Conservation (phyloP, 768 basidiomycete genomes). For the Termitomyces sp. region DNA sequence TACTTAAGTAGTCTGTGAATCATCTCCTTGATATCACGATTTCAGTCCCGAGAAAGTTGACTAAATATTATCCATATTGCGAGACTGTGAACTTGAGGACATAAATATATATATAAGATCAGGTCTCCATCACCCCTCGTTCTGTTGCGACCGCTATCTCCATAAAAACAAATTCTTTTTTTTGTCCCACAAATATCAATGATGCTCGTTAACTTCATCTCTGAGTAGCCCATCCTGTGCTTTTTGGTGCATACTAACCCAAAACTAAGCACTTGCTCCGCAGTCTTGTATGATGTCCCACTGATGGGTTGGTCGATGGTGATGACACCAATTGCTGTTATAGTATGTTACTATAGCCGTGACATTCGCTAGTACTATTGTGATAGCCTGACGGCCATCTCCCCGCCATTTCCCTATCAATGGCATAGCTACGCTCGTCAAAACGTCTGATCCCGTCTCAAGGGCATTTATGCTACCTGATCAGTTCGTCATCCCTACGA, state of each 20-base stretch:
- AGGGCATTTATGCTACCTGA: not conserved
- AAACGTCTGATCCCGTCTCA: not conserved
- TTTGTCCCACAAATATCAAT: not conserved
- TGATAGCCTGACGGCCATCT: not conserved
- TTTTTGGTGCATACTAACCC: not conserved
- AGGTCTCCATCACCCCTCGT: not conserved
- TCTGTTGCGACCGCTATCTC: not conserved
- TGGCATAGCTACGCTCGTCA: not conserved
- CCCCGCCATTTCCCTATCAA: not conserved
- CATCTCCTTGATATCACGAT: not conserved
- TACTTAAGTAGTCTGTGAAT: not conserved
- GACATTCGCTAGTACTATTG: not conserved
- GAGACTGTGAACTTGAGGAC: not conserved
- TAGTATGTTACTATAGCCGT: not conserved
- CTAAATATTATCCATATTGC: not conserved
- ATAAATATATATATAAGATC: not conserved
- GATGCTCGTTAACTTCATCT: not conserved
- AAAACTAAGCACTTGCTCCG: not conserved
- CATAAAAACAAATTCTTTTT: not conserved
- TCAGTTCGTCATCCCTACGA: not conserved
- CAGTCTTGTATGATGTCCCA: not conserved
- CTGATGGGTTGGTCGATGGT: not conserved
- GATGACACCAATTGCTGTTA: not conserved
- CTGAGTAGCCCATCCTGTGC: not conserved
- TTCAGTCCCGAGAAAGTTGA: not conserved